A percentile compares a stretch with the other conserved stretches of the same genome.
Evolutionary conservation across 176 grass and related monocot species (phyloP).

Genomic region (Triticum aestivum): IWGSC_CS_RefSeq_v2.1 NC_057812.1:564968270-564968769

Average conservation of each 20-base stretch:
- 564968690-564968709: background rate
- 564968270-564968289: background rate
- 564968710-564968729: background rate
- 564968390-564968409: background rate
- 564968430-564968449: background rate
- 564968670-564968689: background rate
- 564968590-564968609: background rate
- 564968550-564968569: background rate
- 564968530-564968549: constrained; percentile 28
- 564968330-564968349: background rate
- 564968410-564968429: background rate
- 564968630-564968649: background rate
- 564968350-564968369: constrained; percentile 2
- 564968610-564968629: background rate
- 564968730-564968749: background rate
- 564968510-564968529: constrained; percentile 6
- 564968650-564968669: background rate
- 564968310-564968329: background rate
- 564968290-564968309: background rate
- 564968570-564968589: background rate
- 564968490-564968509: constrained; percentile 18
- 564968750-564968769: background rate
- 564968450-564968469: constrained; percentile 11
- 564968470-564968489: constrained; percentile 24
- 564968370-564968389: constrained; percentile 24